Evolutionary conservation across 2,329 filamentous ascomycete genomes (phyloP), one percentile per base, ranked within the genome.

Genomic region (Colletotrichum sp.): DNA sequence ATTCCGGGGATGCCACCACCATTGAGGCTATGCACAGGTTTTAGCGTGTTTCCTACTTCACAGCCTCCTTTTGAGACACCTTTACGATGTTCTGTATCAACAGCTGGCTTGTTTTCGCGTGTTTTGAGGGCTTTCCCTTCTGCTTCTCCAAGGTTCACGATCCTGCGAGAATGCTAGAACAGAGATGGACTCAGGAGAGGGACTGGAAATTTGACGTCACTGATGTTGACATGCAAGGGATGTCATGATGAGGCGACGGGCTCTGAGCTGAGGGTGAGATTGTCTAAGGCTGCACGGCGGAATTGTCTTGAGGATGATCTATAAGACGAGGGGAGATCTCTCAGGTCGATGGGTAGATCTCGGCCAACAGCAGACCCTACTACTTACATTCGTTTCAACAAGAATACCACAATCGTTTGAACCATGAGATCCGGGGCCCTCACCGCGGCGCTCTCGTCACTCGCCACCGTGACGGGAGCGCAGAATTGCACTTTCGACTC

Each of bases 401-500:
- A 52, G n/a, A 52, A 22, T 2, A 52, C 10, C 12, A 52, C 44
- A 52, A 52, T 52, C 44, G 44, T 52, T 52, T 52, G 12, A 52
- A 52, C 3, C 6, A 62, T 36, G 30, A 24, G 8, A 22, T 10
- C 59, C 18, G 5, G 28, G 32, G 1, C 6, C 30, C 9, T 62
- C 30, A 22, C 2, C 59, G 18, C 59, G 28, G 59, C 8, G 59
- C 12, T 32, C 28, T 4, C 28, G 4, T 28, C 68, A 10, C 18
- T 36, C 4, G 52, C n/a, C 7, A 15, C 26, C 3, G 22, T 15
- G 36, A 55, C 57, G 10, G 8, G 28, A 26, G 71, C 72, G 13
- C 81, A 85, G 77, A 86, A 82, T 1, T 74, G 72, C 26, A 71
- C 30, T 2, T 71, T 74, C 5, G 67, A 71, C 9, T 30, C 66